Percentiles rank a stretch among this genome's conserved stretches.
Conservation (phyloP, 1,284 basidiomycete species). For the Leccinum pachyderme region DNA sequence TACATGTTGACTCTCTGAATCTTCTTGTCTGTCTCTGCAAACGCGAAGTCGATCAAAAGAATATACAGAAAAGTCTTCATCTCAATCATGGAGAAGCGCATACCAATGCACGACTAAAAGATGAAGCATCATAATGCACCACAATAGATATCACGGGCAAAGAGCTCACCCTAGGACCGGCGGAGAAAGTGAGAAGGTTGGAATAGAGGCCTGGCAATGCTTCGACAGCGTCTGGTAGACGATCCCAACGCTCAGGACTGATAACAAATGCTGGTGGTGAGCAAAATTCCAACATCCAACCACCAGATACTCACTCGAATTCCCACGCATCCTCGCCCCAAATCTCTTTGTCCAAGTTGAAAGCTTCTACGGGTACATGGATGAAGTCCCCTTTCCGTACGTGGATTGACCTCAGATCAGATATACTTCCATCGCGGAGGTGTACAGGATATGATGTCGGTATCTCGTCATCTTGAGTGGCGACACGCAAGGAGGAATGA, state of each 20-base stretch:
- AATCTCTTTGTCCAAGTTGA: conserved; percentile 69
- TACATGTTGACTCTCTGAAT: conserved; percentile 73
- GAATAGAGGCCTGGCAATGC: conserved; percentile 67
- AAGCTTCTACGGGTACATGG: conserved; percentile 73
- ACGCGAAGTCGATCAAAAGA: conserved; percentile 65
- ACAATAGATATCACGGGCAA: not conserved
- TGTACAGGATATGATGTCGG: conserved; percentile 68
- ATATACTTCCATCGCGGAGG: conserved; percentile 48
- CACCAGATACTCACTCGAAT: conserved; percentile 56
- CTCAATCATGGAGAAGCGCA: conserved; percentile 76
- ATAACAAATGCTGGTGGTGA: conserved; percentile 2
- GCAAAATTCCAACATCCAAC: not conserved
- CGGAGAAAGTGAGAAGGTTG: conserved; percentile 72
- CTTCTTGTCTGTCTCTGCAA: conserved; percentile 51
- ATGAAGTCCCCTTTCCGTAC: conserved; percentile 69
- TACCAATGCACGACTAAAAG: conserved; percentile 71
- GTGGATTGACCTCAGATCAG: conserved; percentile 42
- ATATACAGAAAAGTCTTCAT: conserved; percentile 75
- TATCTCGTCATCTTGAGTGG: conserved; percentile 70
- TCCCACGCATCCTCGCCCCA: conserved; percentile 78
- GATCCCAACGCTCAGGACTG: conserved; percentile 78
- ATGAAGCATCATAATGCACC: not conserved
- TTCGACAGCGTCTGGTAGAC: conserved; percentile 60
- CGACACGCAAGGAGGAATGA: conserved; percentile 76
- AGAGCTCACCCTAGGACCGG: conserved; percentile 67